Conservation (phyloP, 257 asterid species). For the Verbascum thapsus region DNA sequence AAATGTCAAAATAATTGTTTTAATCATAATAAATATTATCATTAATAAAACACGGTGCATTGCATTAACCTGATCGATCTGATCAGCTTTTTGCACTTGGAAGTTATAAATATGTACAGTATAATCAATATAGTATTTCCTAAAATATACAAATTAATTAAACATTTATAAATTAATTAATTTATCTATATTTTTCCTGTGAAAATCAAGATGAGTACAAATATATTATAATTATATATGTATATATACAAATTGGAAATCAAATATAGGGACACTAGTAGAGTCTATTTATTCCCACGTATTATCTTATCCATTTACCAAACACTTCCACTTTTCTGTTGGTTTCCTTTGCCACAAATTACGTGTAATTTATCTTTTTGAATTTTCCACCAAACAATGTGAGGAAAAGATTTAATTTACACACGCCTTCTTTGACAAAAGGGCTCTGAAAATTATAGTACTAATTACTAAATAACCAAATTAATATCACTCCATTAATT, state of each 20-base stretch:
- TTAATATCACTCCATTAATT: conserved; percentile 31
- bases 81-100: conserved; percentile 28
- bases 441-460: conserved; percentile 13
- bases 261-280: too few species aligned
- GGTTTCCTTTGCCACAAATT: conserved; percentile 32
- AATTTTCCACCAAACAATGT: conserved; percentile 23
- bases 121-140: background rate
- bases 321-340: conserved; percentile 35
- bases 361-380: conserved; percentile 40
- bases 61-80: background rate
- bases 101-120: too few species aligned
- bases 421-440: conserved; percentile 37
- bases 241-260: background rate
- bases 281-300: too few species aligned
- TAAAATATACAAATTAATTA: background rate
- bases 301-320: conserved; percentile 63
- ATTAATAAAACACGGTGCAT: background rate
- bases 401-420: conserved; percentile 11
- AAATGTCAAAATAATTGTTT: conserved; percentile 35
- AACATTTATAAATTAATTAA: too few species aligned
- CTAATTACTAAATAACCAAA: conserved; percentile 9
- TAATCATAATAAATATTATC: conserved; percentile 26
- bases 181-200: too few species aligned
- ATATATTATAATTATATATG: background rate
- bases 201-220: too few species aligned